Evolutionary conservation across 2,329 filamentous ascomycete species (phyloP).

Genomic region (Xylaria digitata): DNA sequence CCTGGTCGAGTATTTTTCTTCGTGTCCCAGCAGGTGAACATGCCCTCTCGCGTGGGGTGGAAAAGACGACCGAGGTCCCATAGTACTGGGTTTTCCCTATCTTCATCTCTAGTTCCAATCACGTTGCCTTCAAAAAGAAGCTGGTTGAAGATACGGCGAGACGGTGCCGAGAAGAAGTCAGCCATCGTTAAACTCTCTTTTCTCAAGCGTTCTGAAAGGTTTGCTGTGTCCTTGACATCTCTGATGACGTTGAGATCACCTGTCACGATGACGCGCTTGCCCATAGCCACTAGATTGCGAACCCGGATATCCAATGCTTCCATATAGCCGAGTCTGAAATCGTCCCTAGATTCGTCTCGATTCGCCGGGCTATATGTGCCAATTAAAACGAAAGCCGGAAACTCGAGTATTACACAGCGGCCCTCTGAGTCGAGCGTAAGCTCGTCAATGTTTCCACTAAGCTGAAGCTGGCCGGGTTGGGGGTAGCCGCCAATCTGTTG

Average conservation of each 20-base stretch:
- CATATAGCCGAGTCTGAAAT: conserved; percentile 84
- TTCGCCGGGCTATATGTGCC: conserved; percentile 93
- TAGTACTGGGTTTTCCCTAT: conserved; percentile 76
- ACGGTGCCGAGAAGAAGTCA: conserved; percentile 78
- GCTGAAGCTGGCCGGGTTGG: conserved; percentile 76
- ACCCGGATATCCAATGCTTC: conserved; percentile 83
- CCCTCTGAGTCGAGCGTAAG: conserved; percentile 87
- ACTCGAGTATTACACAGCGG: conserved; percentile 89
- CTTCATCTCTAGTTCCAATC: conserved; percentile 72
- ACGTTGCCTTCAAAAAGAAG: conserved; percentile 80
- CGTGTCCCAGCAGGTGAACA: conserved; percentile 98
- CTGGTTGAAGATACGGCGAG: conserved; percentile 85
- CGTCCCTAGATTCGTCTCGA: conserved; percentile 83
- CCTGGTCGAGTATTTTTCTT: conserved; percentile 95
- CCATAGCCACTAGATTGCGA: conserved; percentile 81
- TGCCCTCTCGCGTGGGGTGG: conserved; percentile 81
- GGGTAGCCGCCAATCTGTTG: conserved; percentile 93
- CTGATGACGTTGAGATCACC: conserved; percentile 88
- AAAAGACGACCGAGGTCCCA: conserved; percentile 87
- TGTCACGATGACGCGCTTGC: conserved; percentile 85
- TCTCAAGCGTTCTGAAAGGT: conserved; percentile 75
- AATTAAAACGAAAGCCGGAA: conserved; percentile 92
- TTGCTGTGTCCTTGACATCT: conserved; percentile 79
- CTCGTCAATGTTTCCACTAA: conserved; percentile 73
- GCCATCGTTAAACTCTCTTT: conserved; percentile 76